Conservation (phyloP, 495 filamentous ascomycete genomes). For the Symbiotaphrina buchneri region DNA sequence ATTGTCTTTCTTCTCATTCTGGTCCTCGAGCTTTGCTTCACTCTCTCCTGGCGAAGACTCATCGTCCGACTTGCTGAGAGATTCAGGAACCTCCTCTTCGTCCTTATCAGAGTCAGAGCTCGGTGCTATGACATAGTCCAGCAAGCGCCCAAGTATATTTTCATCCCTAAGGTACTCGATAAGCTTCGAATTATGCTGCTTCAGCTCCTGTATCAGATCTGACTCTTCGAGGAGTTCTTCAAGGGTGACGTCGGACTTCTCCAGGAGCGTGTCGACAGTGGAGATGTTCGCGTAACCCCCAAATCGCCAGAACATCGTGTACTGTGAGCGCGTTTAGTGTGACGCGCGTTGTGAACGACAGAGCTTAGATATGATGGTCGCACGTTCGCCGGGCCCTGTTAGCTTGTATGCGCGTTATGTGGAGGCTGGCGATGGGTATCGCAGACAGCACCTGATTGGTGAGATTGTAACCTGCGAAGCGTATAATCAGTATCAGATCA, state of each 20-base stretch:
- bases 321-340: too few relatives aligned
- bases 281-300: constrained; percentile 96
- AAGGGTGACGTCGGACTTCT: constrained; percentile 80
- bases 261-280: constrained; percentile 85
- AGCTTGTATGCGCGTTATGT: too few relatives aligned
- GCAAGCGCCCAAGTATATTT: constrained; percentile 61
- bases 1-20: constrained; percentile 3
- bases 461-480: too few relatives aligned
- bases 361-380: too few relatives aligned
- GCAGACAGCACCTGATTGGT: too few relatives aligned
- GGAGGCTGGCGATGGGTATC: too few relatives aligned
- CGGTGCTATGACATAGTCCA: constrained; percentile 78
- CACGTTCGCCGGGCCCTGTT: too few relatives aligned
- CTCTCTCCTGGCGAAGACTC: constrained; percentile 18
- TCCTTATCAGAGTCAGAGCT: constrained; percentile 41
- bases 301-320: constrained; percentile 95
- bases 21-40: constrained; percentile 10
- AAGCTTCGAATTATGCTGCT: constrained; percentile 93
- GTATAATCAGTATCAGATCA: too few relatives aligned
- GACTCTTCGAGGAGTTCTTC: constrained; percentile 93
- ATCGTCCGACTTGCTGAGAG: too few relatives aligned
- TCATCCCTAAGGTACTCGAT: constrained; percentile 88
- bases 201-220: constrained; percentile 90
- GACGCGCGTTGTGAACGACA: too few relatives aligned
- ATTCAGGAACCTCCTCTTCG: constrained; percentile 27